phyloP scores from a whole-genome alignment of 176 grass and related monocot genomes.

The Rhynchospora tenuis region DNA sequence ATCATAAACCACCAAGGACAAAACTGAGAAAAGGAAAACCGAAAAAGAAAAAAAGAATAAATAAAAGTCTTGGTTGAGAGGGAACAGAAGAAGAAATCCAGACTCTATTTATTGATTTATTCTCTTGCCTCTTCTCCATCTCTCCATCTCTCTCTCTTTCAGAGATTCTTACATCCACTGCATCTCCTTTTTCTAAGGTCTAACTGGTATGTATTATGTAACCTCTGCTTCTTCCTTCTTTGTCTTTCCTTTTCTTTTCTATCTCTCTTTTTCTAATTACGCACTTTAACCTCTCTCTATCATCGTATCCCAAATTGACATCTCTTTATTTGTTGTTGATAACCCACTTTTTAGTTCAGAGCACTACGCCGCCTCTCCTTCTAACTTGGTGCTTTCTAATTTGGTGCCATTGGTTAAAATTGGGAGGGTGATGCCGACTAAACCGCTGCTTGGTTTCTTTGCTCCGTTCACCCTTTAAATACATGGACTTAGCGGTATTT shows the following conservation, averaged over 20 bases:
- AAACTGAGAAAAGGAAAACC: neutral
- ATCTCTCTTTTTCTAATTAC: neutral
- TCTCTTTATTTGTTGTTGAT: neutral
- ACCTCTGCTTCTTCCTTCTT: neutral
- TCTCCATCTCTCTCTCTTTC: neutral
- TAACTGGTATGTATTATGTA: neutral
- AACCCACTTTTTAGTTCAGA: neutral
- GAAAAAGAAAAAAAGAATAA: neutral
- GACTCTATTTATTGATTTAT: conserved; percentile 6
- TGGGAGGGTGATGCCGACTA: neutral
- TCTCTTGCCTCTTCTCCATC: neutral
- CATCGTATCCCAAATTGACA: neutral
- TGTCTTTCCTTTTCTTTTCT: neutral
- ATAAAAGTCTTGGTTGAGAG: neutral
- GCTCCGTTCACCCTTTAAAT: neutral
- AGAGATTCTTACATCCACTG: neutral
- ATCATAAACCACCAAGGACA: conserved; percentile 1
- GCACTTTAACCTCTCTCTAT: neutral
- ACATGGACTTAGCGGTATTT: conserved; percentile 19
- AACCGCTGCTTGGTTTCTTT: neutral
- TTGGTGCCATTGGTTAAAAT: neutral
- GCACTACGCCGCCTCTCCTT: neutral
- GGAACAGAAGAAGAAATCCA: neutral
- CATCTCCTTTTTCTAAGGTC: neutral
- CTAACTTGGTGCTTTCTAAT: neutral